phyloP scores from a whole-genome alignment of 1,284 basidiomycete genomes.

The Cutaneotrichosporon curvatum region DNA sequence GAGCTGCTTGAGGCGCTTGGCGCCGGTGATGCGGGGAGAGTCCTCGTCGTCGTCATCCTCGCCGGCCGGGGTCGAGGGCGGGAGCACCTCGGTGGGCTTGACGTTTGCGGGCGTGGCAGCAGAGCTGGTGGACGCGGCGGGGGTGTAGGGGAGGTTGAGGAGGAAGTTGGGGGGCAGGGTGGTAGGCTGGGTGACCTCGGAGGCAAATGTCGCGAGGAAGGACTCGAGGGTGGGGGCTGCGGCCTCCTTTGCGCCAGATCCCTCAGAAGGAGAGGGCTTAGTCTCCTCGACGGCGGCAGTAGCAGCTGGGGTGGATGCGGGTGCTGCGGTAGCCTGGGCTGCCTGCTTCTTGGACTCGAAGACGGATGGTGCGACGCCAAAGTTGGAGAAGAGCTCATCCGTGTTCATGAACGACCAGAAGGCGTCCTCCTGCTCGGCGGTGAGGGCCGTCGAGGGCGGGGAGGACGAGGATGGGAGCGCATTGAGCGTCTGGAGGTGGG shows the following conservation, averaged over 20 bases:
- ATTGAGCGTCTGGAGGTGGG: constrained; percentile 20
- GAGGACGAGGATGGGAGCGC: constrained; percentile 23
- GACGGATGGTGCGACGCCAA: constrained; percentile 29
- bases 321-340: constrained; percentile 3
- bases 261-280: constrained; percentile 2
- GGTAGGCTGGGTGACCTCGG: constrained; percentile 12
- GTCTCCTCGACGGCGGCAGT: constrained; percentile 3
- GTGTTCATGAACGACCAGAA: constrained; percentile 43
- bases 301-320: constrained; percentile 3
- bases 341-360: constrained; percentile 16
- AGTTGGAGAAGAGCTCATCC: constrained; percentile 39
- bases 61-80: not conserved
- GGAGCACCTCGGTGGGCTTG: constrained; percentile 2
- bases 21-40: constrained; percentile 22
- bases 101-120: constrained; percentile 9
- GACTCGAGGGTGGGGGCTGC: constrained; percentile 34
- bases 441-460: constrained; percentile 28
- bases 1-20: constrained; percentile 41
- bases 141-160: constrained; percentile 15
- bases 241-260: constrained; percentile 6
- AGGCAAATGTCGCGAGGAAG: constrained; percentile 40
- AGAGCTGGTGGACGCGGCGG: constrained; percentile 6
- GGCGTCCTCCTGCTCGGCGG: constrained; percentile 35
- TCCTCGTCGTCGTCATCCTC: constrained; percentile 9
- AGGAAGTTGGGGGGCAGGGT: constrained; percentile 24